Evolutionary conservation across 371 early-diverging fungal genomes (phyloP).

Genomic region (Rhizomucor pusillus): DNA sequence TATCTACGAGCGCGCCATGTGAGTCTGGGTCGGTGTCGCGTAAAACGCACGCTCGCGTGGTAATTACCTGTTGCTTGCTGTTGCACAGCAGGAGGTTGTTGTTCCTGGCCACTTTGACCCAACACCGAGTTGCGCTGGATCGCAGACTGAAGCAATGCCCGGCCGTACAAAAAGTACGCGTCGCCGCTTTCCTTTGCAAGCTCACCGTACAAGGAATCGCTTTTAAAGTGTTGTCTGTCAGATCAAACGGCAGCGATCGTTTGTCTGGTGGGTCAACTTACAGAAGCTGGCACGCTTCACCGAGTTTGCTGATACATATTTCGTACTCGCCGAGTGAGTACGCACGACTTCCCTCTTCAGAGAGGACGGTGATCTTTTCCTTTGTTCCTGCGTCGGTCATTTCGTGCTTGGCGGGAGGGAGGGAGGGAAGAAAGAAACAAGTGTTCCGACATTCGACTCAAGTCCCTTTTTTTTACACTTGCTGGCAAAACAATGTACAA

Average conservation of each 20-base stretch:
- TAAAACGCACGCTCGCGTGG: no score
- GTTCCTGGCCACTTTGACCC: slow-evolving; percentile 43
- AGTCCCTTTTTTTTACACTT: no score
- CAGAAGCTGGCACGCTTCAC: slow-evolving; percentile 65
- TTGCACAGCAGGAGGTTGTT: neutral
- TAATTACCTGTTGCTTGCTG: neutral
- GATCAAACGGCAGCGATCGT: neutral
- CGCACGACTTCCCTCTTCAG: slow-evolving; percentile 21
- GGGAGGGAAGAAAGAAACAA: no score
- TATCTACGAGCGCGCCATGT: slow-evolving; percentile 12
- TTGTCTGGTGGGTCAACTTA: slow-evolving; percentile 23
- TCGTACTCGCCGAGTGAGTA: slow-evolving; percentile 48
- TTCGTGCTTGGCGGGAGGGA: no score
- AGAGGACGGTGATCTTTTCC: neutral
- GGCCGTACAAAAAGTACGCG: slow-evolving; percentile 75
- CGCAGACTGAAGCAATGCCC: slow-evolving; percentile 74
- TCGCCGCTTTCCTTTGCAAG: slow-evolving; percentile 76
- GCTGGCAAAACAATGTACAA: no score
- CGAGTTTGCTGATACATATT: slow-evolving; percentile 61
- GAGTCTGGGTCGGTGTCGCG: neutral
- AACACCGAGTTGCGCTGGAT: slow-evolving; percentile 75
- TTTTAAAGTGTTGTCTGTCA: slow-evolving; percentile 26
- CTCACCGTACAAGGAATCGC: slow-evolving; percentile 67
- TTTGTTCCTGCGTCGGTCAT: no score
- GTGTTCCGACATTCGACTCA: no score